Conservation (phyloP, 768 basidiomycete genomes). For the Leccinum broughii region DNA sequence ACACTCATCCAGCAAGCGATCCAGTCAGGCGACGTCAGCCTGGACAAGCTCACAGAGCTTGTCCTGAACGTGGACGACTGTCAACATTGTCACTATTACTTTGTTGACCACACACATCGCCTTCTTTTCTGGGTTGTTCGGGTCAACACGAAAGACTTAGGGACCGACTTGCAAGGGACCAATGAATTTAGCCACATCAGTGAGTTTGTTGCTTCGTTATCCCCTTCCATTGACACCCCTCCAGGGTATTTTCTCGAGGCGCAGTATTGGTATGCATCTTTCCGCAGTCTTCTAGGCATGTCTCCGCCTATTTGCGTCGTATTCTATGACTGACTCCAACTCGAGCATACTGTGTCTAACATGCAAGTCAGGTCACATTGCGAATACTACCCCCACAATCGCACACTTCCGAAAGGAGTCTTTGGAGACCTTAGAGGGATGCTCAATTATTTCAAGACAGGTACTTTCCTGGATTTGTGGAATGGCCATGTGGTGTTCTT, state of each 20-base stretch:
- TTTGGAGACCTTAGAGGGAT: constrained; percentile 16
- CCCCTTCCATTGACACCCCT: neutral
- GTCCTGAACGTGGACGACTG: constrained; percentile 11
- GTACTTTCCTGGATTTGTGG: neutral
- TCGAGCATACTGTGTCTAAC: constrained; percentile 1
- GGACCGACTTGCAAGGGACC: constrained; percentile 9
- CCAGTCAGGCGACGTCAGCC: neutral
- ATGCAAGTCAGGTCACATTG: constrained; percentile 15
- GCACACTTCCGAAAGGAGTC: constrained; percentile 2
- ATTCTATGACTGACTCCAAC: neutral
- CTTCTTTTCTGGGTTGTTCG: constrained; percentile 20
- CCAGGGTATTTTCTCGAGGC: constrained; percentile 15
- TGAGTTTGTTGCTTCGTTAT: neutral
- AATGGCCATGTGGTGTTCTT: neutral
- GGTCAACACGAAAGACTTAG: neutral
- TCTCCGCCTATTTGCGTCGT: neutral
- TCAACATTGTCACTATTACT: constrained; percentile 15
- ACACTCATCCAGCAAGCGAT: constrained; percentile 11
- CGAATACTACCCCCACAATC: constrained; percentile 15
- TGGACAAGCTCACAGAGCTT: constrained; percentile 13
- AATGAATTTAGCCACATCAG: constrained; percentile 12
- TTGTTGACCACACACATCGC: constrained; percentile 17
- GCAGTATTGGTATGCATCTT: constrained; percentile 15
- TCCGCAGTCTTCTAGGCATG: neutral
- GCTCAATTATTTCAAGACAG: constrained; percentile 16